Conservation (phyloP, 108 stramenopile genomes). For the Nitzschia sp. region DNA sequence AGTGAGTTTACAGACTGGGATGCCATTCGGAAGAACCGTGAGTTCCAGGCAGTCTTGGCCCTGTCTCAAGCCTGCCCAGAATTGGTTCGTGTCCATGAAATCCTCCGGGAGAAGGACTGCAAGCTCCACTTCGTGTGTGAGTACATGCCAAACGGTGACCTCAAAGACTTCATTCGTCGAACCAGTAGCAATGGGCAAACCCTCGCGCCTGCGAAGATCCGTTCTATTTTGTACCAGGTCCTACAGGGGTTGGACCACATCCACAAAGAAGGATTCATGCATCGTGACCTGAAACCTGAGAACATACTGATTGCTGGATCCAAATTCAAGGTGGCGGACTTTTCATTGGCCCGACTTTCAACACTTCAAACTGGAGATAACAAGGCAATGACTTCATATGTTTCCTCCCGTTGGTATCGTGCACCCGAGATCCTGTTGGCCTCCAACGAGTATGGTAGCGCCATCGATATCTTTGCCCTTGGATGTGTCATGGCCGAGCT, state of each 20-base stretch:
- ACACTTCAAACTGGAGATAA: not conserved
- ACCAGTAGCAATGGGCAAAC: conserved; percentile 7
- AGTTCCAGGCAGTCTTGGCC: conserved; percentile 77
- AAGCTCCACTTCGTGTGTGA: conserved; percentile 94
- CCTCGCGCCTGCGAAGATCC: conserved; percentile 49
- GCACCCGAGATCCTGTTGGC: conserved; percentile 91
- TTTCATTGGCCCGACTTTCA: conserved; percentile 84
- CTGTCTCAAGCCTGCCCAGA: conserved; percentile 41
- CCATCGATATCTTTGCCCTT: conserved; percentile 92
- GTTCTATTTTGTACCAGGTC: conserved; percentile 84
- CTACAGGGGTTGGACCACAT: conserved; percentile 86
- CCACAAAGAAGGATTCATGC: conserved; percentile 87
- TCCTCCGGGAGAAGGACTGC: conserved; percentile 87
- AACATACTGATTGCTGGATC: conserved; percentile 85
- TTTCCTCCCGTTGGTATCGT: conserved; percentile 96
- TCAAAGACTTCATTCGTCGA: conserved; percentile 81
- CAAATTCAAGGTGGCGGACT: conserved; percentile 90
- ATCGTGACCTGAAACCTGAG: conserved; percentile 95
- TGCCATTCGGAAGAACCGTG: conserved; percentile 82
- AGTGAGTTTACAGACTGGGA: conserved; percentile 77
- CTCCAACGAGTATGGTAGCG: conserved; percentile 71
- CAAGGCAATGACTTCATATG: conserved; percentile 83
- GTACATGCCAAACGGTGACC: conserved; percentile 89
- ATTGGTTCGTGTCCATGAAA: conserved; percentile 87
- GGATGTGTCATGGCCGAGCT: conserved; percentile 93